These are phyloP conservation scores for Aspergillus texensis DNA, from an alignment of 2,329 filamentous ascomycete species.

Conservation along the genomic window DNA sequence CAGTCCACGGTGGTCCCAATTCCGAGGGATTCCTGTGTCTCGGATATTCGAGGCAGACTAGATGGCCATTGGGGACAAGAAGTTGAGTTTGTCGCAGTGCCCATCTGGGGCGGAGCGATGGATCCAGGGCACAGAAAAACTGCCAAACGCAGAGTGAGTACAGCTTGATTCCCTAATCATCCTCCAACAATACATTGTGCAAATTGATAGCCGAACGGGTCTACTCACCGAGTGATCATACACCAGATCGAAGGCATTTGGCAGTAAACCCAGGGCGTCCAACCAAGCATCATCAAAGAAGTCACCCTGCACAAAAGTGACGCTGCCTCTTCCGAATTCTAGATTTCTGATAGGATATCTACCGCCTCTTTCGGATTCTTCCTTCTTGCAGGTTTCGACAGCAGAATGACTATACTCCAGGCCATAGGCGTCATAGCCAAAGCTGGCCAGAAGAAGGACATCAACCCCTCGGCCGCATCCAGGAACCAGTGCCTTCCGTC, in stretches of 20 bases:
- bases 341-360: neutral
- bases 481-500: neutral
- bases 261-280: neutral
- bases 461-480: constrained; percentile 9
- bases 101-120: neutral
- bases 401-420: neutral
- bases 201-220: neutral
- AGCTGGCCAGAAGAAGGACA: constrained; percentile 3
- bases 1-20: neutral
- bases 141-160: neutral
- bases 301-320: constrained; percentile 1
- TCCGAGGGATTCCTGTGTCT: neutral
- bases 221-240: constrained; percentile 9
- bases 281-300: constrained; percentile 6
- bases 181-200: neutral
- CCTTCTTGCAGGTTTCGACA: neutral
- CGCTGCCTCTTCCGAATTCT: neutral
- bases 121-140: constrained; percentile 4
- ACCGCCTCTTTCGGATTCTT: neutral
- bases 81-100: neutral
- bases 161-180: neutral
- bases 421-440: constrained; percentile 10
- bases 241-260: constrained; percentile 5
- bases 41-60: neutral
- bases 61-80: neutral